Percentiles rank a stretch among this genome's conserved stretches.
Conservation (phyloP, 225 moss, liverwort and hornwort genomes). For the Neckera pumila region DNA sequence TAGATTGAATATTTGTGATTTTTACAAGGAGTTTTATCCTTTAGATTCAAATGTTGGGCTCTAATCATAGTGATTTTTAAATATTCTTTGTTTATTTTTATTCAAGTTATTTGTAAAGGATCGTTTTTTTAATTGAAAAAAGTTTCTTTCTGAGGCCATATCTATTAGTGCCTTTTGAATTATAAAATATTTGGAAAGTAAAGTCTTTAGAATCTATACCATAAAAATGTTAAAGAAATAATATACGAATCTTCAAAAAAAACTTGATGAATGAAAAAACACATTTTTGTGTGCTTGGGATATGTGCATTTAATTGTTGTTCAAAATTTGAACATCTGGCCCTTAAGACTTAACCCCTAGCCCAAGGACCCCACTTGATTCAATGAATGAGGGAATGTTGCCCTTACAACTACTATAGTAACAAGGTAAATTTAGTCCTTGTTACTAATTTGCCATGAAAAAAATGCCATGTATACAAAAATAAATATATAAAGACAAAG, state of each 20-base stretch:
- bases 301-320: background rate
- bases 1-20: background rate
- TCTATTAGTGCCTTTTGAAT: background rate
- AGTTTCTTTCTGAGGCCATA: background rate
- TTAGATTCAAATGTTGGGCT: background rate
- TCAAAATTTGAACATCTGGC: fast-evolving
- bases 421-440: background rate
- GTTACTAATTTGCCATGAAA: background rate
- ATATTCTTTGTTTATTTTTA: background rate
- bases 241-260: background rate
- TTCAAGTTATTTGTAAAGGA: background rate
- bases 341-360: background rate
- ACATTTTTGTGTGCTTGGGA: background rate
- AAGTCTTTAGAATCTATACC: background rate
- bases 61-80: background rate
- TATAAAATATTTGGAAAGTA: background rate
- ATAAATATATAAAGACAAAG: background rate
- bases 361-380: background rate
- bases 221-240: background rate
- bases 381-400: fast-evolving
- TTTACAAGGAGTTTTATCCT: background rate
- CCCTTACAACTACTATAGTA: background rate
- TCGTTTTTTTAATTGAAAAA: background rate
- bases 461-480: background rate
- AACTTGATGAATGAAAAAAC: background rate